Conservation (phyloP, 1,139 yeast genomes). For the Candida labiduridarum region DNA sequence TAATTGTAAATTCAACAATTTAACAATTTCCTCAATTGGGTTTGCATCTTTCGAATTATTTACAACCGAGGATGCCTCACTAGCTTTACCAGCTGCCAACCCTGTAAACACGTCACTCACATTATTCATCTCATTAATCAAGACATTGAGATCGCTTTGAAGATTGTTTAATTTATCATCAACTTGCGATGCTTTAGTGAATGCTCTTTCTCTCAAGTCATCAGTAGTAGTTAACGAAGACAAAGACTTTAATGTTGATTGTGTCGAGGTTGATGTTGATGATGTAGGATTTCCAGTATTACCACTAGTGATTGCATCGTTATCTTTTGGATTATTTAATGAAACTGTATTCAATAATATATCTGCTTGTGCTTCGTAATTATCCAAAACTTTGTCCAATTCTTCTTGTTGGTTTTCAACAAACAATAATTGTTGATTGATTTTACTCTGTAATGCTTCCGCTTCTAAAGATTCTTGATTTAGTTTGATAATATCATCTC, state of each 20-base stretch:
- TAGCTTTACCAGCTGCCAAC: slow-evolving; percentile 34
- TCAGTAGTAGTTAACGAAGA: slow-evolving; percentile 52
- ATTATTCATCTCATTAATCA: slow-evolving; percentile 83
- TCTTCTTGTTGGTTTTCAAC: slow-evolving; percentile 94
- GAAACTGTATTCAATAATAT: slow-evolving; percentile 50
- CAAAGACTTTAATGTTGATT: slow-evolving; percentile 11
- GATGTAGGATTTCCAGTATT: slow-evolving; percentile 5
- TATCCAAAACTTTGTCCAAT: slow-evolving; percentile 76
- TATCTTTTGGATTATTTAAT: slow-evolving; percentile 19
- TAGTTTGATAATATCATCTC: slow-evolving; percentile 78
- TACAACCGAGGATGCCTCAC: slow-evolving; percentile 18
- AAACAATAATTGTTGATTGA: slow-evolving; percentile 84
- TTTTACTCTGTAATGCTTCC: slow-evolving; percentile 79
- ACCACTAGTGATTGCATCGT: slow-evolving; percentile 4
- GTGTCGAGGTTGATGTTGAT: slow-evolving; percentile 12
- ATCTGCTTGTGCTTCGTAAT: slow-evolving; percentile 86
- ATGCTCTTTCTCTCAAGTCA: slow-evolving; percentile 88
- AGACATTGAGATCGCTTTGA: slow-evolving; percentile 72
- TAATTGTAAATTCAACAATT: slow-evolving; percentile 82
- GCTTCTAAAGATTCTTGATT: slow-evolving; percentile 81
- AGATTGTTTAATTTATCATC: slow-evolving; percentile 80
- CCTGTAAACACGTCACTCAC: slow-evolving; percentile 80
- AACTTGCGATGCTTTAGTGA: slow-evolving; percentile 80
- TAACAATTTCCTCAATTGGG: slow-evolving; percentile 68
- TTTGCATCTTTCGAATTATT: slow-evolving; percentile 32